Conservation (phyloP, 2,329 filamentous ascomycete species). For the Ceratocystis colombiana region DNA sequence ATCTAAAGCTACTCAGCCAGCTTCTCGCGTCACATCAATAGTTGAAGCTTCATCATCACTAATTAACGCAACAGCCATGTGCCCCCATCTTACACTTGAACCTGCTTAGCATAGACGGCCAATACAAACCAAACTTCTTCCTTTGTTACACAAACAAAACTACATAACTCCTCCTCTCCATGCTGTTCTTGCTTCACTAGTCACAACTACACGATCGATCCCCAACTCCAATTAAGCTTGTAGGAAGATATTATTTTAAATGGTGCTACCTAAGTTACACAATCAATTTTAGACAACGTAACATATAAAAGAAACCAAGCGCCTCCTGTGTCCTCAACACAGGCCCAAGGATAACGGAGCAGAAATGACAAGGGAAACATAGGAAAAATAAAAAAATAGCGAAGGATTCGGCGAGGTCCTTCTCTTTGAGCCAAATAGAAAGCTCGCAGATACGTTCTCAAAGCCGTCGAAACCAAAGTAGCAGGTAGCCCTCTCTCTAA, state of each 20-base stretch:
- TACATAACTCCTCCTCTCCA: background rate
- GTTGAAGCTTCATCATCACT: no score
- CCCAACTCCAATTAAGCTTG: background rate
- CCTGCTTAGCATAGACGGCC: no score
- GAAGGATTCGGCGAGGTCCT: constrained; percentile 7
- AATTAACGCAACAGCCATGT: no score
- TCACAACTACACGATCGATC: no score
- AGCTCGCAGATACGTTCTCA: background rate
- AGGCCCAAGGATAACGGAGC: constrained; percentile 4
- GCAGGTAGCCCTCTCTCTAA: constrained; percentile 22
- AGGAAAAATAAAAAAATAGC: constrained; percentile 13
- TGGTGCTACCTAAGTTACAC: constrained; percentile 1
- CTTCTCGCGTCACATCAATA: no score
- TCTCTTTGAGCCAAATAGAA: constrained; percentile 2
- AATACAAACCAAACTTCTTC: no score
- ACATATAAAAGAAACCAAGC: constrained; percentile 2
- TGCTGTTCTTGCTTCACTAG: background rate
- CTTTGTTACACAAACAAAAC: no score
- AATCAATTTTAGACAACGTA: constrained; percentile 12
- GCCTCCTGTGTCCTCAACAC: constrained; percentile 13
- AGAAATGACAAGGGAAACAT: background rate
- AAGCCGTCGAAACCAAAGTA: constrained; percentile 10
- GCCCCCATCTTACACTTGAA: no score
- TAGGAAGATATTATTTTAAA: constrained; percentile 9
- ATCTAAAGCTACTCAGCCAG: no score